Percentiles rank a stretch among this genome's conserved stretches.
These are phyloP conservation scores for Coemansia sp. DNA, from an alignment of 192 early-diverging fungal genomes.

Conservation along the genomic window DNA sequence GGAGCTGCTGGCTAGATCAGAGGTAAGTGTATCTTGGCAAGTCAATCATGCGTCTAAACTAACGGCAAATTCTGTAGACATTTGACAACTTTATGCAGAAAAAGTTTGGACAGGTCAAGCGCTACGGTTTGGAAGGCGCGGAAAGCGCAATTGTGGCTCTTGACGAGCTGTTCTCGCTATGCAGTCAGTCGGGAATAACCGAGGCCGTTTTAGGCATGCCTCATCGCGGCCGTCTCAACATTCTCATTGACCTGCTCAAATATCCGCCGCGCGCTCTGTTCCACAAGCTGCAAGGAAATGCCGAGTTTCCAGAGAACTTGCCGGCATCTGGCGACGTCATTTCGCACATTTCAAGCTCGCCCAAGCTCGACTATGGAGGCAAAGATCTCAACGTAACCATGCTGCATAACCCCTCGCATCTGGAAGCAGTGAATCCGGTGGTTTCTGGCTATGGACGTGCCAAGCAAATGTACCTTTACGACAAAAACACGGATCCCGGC, in stretches of 20 bases:
- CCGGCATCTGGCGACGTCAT: slow-evolving; percentile 89
- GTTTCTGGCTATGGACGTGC: slow-evolving; percentile 94
- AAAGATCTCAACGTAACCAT: slow-evolving; percentile 73
- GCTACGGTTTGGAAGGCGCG: slow-evolving; percentile 95
- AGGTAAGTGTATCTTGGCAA: slow-evolving; percentile 53
- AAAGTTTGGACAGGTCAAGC: slow-evolving; percentile 92
- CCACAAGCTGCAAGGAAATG: slow-evolving; percentile 91
- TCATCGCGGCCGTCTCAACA: slow-evolving; percentile 92
- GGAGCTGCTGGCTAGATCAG: slow-evolving; percentile 72
- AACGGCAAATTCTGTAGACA: slow-evolving; percentile 43
- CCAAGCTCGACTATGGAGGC: slow-evolving; percentile 69
- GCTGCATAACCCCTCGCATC: slow-evolving; percentile 95
- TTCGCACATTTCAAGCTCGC: slow-evolving; percentile 82
- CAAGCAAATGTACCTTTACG: slow-evolving; percentile 81
- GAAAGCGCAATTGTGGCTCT: slow-evolving; percentile 94
- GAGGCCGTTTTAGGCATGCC: slow-evolving; percentile 94
- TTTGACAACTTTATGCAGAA: slow-evolving; percentile 99
- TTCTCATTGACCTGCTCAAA: slow-evolving; percentile 84
- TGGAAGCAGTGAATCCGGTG: slow-evolving; percentile 96
- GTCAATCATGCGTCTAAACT: no score
- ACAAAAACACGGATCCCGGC: slow-evolving; percentile 60
- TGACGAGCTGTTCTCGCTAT: slow-evolving; percentile 76
- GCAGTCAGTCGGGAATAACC: slow-evolving; percentile 64
- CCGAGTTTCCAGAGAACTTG: slow-evolving; percentile 77
- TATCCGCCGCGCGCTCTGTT: slow-evolving; percentile 80